Percentiles rank a stretch among this genome's conserved stretches.
Conservation (phyloP, 192 early-diverging fungal genomes). For the Coemansia sp. region DNA sequence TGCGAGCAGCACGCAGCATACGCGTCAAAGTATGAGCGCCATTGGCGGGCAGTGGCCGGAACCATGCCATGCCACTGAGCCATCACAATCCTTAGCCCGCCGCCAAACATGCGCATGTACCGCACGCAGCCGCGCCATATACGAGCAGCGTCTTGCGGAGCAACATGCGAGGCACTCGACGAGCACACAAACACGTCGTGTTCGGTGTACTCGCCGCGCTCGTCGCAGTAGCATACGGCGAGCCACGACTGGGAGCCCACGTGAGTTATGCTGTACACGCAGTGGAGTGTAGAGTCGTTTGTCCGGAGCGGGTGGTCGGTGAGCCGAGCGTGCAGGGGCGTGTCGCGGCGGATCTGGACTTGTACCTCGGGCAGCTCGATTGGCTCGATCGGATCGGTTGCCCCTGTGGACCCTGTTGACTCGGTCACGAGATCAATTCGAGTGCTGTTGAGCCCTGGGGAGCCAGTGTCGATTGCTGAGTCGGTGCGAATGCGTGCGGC, state of each 20-base stretch:
- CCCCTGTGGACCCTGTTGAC: too few relatives aligned
- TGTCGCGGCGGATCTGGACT: slow-evolving; percentile 18
- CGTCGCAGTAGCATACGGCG: slow-evolving; percentile 51
- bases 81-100: slow-evolving; percentile 33
- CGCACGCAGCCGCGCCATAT: slow-evolving; percentile 44
- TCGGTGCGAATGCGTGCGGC: slow-evolving; percentile 17
- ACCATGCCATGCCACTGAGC: slow-evolving; percentile 46
- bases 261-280: slow-evolving; percentile 25
- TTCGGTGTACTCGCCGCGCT: slow-evolving; percentile 50
- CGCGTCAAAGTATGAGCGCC: slow-evolving; percentile 18
- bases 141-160: slow-evolving; percentile 4
- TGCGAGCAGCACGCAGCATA: slow-evolving; percentile 8
- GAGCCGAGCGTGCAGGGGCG: slow-evolving; percentile 13
- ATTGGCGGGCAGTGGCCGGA: slow-evolving; percentile 17
- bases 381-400: neutral
- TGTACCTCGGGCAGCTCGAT: slow-evolving; percentile 25
- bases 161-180: neutral
- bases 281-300: slow-evolving; percentile 37
- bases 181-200: slow-evolving; percentile 28
- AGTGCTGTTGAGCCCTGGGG: too few relatives aligned
- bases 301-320: slow-evolving; percentile 31
- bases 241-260: slow-evolving; percentile 17
- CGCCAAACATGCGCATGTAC: slow-evolving; percentile 37
- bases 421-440: too few relatives aligned
- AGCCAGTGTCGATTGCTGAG: neutral